Evolutionary conservation across 768 basidiomycete species (phyloP), one percentile per base, ranked within the genome.

Genomic region (Lepiota venenata): DNA sequence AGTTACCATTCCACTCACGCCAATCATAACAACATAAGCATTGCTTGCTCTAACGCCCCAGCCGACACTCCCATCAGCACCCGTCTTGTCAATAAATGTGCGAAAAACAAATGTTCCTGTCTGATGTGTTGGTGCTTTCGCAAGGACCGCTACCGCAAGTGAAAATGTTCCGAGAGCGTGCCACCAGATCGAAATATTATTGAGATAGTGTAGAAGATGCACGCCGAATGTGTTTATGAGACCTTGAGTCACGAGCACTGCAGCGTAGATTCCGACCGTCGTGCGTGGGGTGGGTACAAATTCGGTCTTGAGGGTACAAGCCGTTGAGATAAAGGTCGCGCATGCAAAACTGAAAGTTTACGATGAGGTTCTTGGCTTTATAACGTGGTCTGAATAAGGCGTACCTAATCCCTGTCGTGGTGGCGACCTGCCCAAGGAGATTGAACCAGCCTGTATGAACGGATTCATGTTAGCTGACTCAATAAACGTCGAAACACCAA

Each of bases 141-240:
- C 84, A 8, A 92, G 76, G 43, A 89, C 75, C 0, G 86, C 85
- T 21, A 91, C 79, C 15, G 83, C 80, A 16, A 92, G 64, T 3
- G 82, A 72, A 2, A 81, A 79, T 1, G 89, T 87, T 16, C 89
- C 89, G 39, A 85, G 53, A 1, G 82, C 86, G 58, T 92, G 89
- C 80, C 87, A 85, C 76, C 80, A 82, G 4, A 91, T 76, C 1
- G 87, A 89, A 16, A 86, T 66, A 57, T 87, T 88, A 66, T 90
- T 91, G 37, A 91, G 69, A 57, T 83, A 72, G 49, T 82, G 79
- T 11, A 91, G 73, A 5, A 86, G 61, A 36, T 75, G 77, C 22
- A 85, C 86, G 1, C 87, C 87, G 60, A 91, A 89, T 0, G 87
- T 87, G 68, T 90, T 91, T 58, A 85, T 85, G 2, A 85, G 66